phyloP scores from a whole-genome alignment of 1,139 yeast species.

The Groenewaldozyma auringiensis region DNA sequence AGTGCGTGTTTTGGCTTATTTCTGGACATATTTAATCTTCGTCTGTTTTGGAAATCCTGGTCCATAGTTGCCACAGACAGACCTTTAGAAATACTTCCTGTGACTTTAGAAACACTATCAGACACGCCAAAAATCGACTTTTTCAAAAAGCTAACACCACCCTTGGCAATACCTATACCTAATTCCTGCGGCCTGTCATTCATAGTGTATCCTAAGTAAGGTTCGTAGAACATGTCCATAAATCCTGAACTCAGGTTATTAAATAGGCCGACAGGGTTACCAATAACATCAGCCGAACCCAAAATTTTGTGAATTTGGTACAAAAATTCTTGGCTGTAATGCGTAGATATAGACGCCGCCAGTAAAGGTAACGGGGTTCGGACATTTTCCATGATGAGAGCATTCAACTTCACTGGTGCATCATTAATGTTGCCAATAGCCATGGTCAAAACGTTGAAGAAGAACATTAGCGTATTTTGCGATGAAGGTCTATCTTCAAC shows the following conservation, averaged over 20 bases:
- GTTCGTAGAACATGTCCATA: conserved; percentile 93
- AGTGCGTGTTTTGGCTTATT: conserved; percentile 81
- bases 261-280: conserved; percentile 95
- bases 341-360: conserved; percentile 64
- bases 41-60: conserved; percentile 67
- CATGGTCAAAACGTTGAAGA: conserved; percentile 85
- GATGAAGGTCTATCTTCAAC: conserved; percentile 49
- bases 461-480: conserved; percentile 58
- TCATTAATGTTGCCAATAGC: conserved; percentile 96
- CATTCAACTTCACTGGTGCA: conserved; percentile 88
- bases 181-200: conserved; percentile 93
- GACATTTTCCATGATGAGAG: conserved; percentile 79
- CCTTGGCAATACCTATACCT: conserved; percentile 93
- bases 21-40: conserved; percentile 55
- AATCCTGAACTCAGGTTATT: conserved; percentile 92
- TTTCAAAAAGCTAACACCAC: conserved; percentile 87
- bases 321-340: conserved; percentile 86
- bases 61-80: conserved; percentile 87
- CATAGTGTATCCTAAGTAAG: conserved; percentile 90
- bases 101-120: conserved; percentile 84
- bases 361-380: conserved; percentile 77
- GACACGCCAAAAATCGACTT: conserved; percentile 93
- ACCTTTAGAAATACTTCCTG: conserved; percentile 94
- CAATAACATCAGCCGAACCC: conserved; percentile 94
- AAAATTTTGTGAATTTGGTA: conserved; percentile 88